These are phyloP conservation scores for Claviceps sp. DNA, from an alignment of 2,329 filamentous ascomycete species.

Conservation along the genomic window DNA sequence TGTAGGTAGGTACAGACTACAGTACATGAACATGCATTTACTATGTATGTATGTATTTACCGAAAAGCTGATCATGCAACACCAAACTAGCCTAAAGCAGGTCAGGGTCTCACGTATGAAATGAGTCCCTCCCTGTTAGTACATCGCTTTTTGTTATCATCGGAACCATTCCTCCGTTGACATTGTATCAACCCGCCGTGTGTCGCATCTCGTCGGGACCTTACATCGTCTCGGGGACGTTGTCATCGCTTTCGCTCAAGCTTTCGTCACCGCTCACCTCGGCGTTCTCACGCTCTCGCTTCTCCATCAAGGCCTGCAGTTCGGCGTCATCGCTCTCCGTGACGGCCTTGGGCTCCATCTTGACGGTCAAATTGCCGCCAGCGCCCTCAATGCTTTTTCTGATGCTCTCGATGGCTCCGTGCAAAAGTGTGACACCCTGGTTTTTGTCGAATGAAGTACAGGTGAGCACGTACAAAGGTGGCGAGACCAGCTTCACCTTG, in stretches of 20 bases:
- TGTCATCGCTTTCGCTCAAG: constrained; percentile 88
- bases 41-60: too few relatives aligned
- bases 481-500: constrained; percentile 97
- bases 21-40: too few relatives aligned
- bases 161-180: background rate
- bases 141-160: background rate
- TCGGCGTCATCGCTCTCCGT: constrained; percentile 98
- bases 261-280: constrained; percentile 97
- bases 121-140: background rate
- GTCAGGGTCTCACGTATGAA: too few relatives aligned
- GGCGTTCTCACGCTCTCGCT: constrained; percentile 93
- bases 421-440: constrained; percentile 68
- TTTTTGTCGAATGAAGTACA: constrained; percentile 92
- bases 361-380: constrained; percentile 72
- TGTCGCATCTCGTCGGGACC: background rate
- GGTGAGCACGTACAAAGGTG: constrained; percentile 90
- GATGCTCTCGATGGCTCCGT: constrained; percentile 83
- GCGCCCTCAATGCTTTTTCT: constrained; percentile 63
- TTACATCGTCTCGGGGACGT: constrained; percentile 33
- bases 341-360: constrained; percentile 99
- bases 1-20: too few relatives aligned
- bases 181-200: background rate
- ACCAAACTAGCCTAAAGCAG: too few relatives aligned
- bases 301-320: constrained; percentile 96
- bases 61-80: too few relatives aligned